These are phyloP conservation scores for Nitzschia sp. DNA, from an alignment of 108 stramenopile species.

Conservation along the genomic window DNA sequence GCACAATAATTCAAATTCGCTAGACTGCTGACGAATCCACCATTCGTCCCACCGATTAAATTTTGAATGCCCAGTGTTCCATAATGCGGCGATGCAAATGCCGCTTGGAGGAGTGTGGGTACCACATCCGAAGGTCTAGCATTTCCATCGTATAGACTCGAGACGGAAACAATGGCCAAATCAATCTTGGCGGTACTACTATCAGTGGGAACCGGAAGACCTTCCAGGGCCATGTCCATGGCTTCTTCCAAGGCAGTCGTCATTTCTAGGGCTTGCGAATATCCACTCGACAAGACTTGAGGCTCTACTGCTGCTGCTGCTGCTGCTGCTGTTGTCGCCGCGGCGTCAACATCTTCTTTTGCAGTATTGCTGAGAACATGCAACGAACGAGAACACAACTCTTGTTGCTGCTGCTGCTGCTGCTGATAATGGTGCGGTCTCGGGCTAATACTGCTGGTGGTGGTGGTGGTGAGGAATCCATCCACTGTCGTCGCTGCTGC, in stretches of 20 bases:
- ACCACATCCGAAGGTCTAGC: slow-evolving; percentile 39
- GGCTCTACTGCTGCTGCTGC: no score
- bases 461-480: no score
- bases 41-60: slow-evolving; percentile 69
- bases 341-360: no score
- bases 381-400: no score
- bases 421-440: no score
- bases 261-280: slow-evolving; percentile 57
- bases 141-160: slow-evolving; percentile 67
- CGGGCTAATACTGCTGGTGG: no score
- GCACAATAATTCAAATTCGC: slow-evolving; percentile 6
- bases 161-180: slow-evolving; percentile 65
- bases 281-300: slow-evolving; percentile 70
- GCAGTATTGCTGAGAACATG: no score
- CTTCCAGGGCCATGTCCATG: slow-evolving; percentile 42
- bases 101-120: slow-evolving; percentile 43
- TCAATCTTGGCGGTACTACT: slow-evolving; percentile 30
- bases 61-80: slow-evolving; percentile 41
- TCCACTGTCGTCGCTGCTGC: no score
- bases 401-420: no score
- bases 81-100: slow-evolving; percentile 22
- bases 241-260: slow-evolving; percentile 61
- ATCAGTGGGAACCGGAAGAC: slow-evolving; percentile 42
- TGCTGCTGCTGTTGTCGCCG: no score
- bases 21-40: slow-evolving; percentile 63